A percentile compares a stretch with the other conserved stretches of the same genome.
These are phyloP conservation scores for Calamus simplicifolius DNA, from an alignment of 176 grass and related monocot genomes.

Conservation along the genomic window DNA sequence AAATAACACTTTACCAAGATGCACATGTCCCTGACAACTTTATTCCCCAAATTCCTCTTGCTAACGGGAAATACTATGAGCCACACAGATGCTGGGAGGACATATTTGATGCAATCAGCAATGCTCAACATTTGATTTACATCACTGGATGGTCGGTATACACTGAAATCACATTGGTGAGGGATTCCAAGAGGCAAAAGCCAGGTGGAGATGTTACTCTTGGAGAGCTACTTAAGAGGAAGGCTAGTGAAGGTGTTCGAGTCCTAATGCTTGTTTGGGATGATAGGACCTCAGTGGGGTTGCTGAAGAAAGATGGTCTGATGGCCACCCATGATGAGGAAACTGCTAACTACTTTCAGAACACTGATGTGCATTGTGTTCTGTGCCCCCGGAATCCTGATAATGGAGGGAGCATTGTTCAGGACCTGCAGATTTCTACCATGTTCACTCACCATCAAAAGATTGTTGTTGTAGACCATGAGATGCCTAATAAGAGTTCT, in stretches of 20 bases:
- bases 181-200: slow-evolving; percentile 35
- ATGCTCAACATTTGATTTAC: slow-evolving; percentile 72
- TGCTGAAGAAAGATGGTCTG: slow-evolving; percentile 46
- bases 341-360: slow-evolving; percentile 52
- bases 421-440: slow-evolving; percentile 55
- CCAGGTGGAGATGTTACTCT: slow-evolving; percentile 55
- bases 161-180: slow-evolving; percentile 66
- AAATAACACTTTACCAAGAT: slow-evolving; percentile 86
- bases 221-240: slow-evolving; percentile 83
- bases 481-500: slow-evolving; percentile 54
- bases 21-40: slow-evolving; percentile 71
- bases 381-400: slow-evolving; percentile 88
- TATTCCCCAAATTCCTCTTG: slow-evolving; percentile 69
- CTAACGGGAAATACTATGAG: slow-evolving; percentile 40
- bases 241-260: slow-evolving; percentile 68
- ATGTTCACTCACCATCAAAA: slow-evolving; percentile 91
- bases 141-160: slow-evolving; percentile 82
- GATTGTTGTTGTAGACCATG: slow-evolving; percentile 76
- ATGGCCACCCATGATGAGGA: slow-evolving; percentile 82
- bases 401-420: slow-evolving; percentile 39
- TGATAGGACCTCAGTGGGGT: slow-evolving; percentile 72
- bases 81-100: slow-evolving; percentile 75
- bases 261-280: slow-evolving; percentile 92
- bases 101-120: slow-evolving; percentile 74
- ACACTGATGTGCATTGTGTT: slow-evolving; percentile 51